Evolutionary conservation across 2,329 filamentous ascomycete genomes (phyloP), one percentile per base, ranked within the genome.

Genomic region (Nigrospora osmanthi): DNA sequence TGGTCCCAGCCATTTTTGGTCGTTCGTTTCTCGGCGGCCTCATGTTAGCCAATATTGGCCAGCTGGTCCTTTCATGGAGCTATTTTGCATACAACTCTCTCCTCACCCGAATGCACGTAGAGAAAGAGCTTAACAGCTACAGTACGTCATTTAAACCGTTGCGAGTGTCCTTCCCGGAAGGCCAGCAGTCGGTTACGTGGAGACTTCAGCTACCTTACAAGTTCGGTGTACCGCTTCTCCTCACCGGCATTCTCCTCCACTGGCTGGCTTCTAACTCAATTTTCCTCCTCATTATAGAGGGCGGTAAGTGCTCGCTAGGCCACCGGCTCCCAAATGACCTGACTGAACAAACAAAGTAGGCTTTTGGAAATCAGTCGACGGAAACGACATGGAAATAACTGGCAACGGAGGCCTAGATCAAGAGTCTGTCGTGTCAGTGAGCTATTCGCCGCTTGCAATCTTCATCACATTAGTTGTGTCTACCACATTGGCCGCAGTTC

Each of bases 281-380:
- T 10, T 40, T 40, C 11, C 6, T 40, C 19, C 19, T 40, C 1
- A 34, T 40, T 11, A 19, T 19, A 10, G 39, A 40, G 15, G 39
- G 39, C 2, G 30, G 39, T 40, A 19, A 33, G 38, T 40, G 4
- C 12, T 14, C 17, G 5, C 13, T 12, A 1, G 38, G 10, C 1
- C 6, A 6, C 6, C 9, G 6, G 31, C 3, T 12, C n/a, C 3
- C 17, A 1, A 14, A 1, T 23, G 2, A 28, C 2, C 3, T 13
- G 16, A 23, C 15, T 31, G 3, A 28, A n/a, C 15, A 16, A 7
- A 13, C 7, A 23, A n/a, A 4, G 6, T 28, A n/a, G 37, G 37
- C 3, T 28, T 23, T 11, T 38, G 17, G 17, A n/a, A 13, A n/a
- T 12, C 16, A 2, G 10, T 30, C 9, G 1, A 23, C 2, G 9